Evolutionary conservation across 2,329 filamentous ascomycete genomes (phyloP).

Genomic region (Coniosporium tulheliwenetii): DNA sequence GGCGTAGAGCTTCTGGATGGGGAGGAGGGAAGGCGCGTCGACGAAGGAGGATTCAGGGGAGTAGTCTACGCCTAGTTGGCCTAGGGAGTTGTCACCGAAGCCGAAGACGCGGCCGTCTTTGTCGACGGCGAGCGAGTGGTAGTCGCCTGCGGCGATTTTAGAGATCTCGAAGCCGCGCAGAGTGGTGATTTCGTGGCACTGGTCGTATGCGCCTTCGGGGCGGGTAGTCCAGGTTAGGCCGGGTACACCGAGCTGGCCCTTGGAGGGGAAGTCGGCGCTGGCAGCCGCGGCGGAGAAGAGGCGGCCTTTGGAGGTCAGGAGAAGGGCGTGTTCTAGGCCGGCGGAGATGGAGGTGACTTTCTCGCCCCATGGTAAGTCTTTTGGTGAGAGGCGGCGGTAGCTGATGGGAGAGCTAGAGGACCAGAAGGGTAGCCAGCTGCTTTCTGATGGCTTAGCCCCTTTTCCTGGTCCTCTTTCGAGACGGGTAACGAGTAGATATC

Average conservation of each 20-base stretch:
- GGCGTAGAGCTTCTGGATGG: conserved; percentile 57
- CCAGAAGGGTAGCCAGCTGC: conserved; percentile 65
- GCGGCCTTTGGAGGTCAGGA: conserved; percentile 72
- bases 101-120: conserved; percentile 62
- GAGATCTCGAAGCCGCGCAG: conserved; percentile 56
- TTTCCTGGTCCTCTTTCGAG: conserved; percentile 53
- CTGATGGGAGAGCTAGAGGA: conserved; percentile 40
- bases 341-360: conserved; percentile 58
- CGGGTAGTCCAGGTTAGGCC: conserved; percentile 67
- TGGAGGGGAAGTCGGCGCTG: conserved; percentile 59
- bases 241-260: conserved; percentile 76
- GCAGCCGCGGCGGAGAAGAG: conserved; percentile 81
- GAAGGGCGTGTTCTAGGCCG: conserved; percentile 71
- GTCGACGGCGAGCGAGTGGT: conserved; percentile 69
- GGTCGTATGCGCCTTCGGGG: conserved; percentile 63
- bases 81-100: conserved; percentile 81
- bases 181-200: conserved; percentile 61
- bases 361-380: conserved; percentile 50
- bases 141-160: conserved; percentile 70
- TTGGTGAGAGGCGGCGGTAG: conserved; percentile 58
- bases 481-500: conserved; percentile 74
- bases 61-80: conserved; percentile 77
- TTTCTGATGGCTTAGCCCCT: conserved; percentile 49
- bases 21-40: conserved; percentile 55
- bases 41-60: conserved; percentile 44